Base-by-base conservation (phyloP, 164 flowering plant genomes). In the Vitis rotundifolia region DNA sequence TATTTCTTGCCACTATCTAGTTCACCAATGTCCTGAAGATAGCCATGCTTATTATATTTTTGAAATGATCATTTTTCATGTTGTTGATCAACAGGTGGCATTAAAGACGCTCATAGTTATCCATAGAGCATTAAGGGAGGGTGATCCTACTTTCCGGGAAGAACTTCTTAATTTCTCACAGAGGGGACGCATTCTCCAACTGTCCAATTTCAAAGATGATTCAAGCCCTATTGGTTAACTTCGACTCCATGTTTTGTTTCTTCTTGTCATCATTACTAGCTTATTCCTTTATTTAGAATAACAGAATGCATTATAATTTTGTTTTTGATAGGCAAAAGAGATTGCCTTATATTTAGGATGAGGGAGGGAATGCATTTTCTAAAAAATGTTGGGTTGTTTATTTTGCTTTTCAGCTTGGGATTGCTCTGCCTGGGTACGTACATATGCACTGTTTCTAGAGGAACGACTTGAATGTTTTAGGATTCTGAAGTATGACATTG, bases 381-480 rank as follows among this genome's bases (percentile, higher is more conserved):
- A 55, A 56, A 37, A 37, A 37, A 37, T 22, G 16, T 49, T 59
- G 44, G 26, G 22, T 47, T 29, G 12, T 31, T 47, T 71, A 13
- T 66, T 50, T 63, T 70, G 8, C 58, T 59, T 71, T 79, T 51
- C 86, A 95, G 99, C 99, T 71, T 95, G 99, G 99, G 99, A 95
- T 86, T 95, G 97, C 79, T 95, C 99, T 71, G 98, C 90, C 37
- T 95, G 99, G 98, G 99, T 95, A 59, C 94, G 99, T 69, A 89
- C 97, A 2, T 95, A 95, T 86, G 97, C 91, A 44, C 79, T 86
- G 48, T 95, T 90, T 75, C 79, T 95, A 85, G 99, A 95, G 80
- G 99, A 95, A 72, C 82, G 99, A 71, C 89, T 95, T 66, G 97
- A 93, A 78, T 95, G 99, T 76, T 93, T 87, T 70, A 88, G 92